phyloP scores from a whole-genome alignment of 345 rosid species.

The Acer saccharum region DNA sequence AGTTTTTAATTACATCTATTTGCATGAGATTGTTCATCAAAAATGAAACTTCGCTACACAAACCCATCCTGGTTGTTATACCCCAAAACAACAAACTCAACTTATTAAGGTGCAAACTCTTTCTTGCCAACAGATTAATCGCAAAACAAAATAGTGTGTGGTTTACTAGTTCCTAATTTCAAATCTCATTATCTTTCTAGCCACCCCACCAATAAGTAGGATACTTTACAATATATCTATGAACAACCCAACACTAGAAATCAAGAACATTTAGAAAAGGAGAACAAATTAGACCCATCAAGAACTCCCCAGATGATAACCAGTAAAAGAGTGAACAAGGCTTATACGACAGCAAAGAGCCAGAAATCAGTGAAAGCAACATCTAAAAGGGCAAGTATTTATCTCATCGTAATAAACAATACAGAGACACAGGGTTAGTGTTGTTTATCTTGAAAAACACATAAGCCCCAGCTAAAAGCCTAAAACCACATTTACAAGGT shows the following conservation, averaged over 20 bases:
- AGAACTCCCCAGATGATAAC: background rate
- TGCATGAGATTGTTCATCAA: background rate
- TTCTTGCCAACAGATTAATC: background rate
- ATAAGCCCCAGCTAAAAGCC: background rate
- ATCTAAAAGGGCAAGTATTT: conserved; percentile 8
- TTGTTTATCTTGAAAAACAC: background rate
- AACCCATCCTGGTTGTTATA: background rate
- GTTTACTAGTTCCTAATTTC: background rate
- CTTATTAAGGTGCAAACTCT: background rate
- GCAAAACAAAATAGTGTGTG: background rate
- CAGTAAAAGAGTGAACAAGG: background rate
- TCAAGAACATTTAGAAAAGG: background rate
- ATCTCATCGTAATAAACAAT: background rate
- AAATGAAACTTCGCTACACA: conserved; percentile 1
- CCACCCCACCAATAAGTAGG: background rate
- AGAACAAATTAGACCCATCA: background rate
- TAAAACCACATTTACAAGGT: background rate
- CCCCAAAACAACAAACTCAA: background rate
- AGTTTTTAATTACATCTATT: conserved; percentile 3
- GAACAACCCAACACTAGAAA: background rate
- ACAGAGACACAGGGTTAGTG: background rate
- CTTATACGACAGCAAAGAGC: background rate
- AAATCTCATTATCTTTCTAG: background rate
- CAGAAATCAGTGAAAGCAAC: background rate
- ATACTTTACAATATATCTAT: background rate